Percentiles rank a stretch among this genome's conserved stretches.
Evolutionary conservation across 306 rosid genomes (phyloP).

Genomic region (Sechiopsis laciniata): DNA sequence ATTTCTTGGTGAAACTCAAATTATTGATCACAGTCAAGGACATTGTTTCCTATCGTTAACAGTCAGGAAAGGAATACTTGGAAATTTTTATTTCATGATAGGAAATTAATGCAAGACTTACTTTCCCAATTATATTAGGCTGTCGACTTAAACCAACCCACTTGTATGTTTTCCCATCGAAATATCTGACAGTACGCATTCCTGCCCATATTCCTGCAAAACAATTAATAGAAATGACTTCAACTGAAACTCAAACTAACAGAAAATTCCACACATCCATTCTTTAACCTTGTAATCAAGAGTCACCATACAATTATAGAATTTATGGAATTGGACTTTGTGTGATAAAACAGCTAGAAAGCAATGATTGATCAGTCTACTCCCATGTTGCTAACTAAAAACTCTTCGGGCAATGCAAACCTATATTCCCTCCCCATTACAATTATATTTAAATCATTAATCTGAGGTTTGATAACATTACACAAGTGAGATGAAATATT

Average conservation of each 20-base stretch:
- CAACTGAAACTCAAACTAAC: constrained; percentile 28
- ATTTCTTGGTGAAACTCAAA: neutral
- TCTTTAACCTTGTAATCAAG: too few species aligned
- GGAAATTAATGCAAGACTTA: constrained; percentile 33
- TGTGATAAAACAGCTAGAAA: neutral
- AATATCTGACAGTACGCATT: constrained; percentile 91
- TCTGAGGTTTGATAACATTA: neutral
- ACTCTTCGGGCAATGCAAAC: neutral
- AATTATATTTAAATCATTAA: neutral
- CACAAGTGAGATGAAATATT: neutral
- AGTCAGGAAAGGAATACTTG: neutral
- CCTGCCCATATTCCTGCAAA: constrained; percentile 98
- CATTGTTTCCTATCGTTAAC: neutral
- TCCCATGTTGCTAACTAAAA: neutral
- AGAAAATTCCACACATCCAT: neutral
- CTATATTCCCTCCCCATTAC: neutral
- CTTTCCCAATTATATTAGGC: constrained; percentile 87
- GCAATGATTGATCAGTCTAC: neutral
- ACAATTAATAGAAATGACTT: constrained; percentile 1
- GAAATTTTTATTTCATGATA: neutral
- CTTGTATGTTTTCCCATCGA: constrained; percentile 96
- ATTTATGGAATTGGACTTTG: neutral
- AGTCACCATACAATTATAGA: neutral
- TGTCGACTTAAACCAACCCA: constrained; percentile 99
- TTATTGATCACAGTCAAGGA: neutral